Base-by-base conservation (phyloP, 2,329 filamentous ascomycete genomes). In the Aspergillus niger region DNA sequence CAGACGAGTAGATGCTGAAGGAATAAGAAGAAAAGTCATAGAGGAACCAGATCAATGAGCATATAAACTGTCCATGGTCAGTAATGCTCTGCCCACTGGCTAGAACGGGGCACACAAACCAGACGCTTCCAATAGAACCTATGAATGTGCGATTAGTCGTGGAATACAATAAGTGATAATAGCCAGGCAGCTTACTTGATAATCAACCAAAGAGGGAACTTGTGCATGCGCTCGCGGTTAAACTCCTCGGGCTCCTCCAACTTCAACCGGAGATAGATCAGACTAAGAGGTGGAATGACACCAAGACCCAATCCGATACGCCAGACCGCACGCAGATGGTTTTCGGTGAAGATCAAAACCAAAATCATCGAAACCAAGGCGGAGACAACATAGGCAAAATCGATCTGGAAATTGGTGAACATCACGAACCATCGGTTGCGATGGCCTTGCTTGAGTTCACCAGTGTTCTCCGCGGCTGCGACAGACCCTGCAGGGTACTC, bases 361-460 rank as follows among this genome's bases (percentile, higher is more conserved):
- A 89, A 74, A 49, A 90, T 80, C 77, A 88, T 87, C 0, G 92
- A 91, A 1, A 95, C 86, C 63, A 96, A 86, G 0, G 91, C 88
- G 8, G 91, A 88, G 58, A 94, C 81, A 1, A 96, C 90, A 65
- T 96, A 97, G 0, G 91, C 92, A 56, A 87, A 85, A 72, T 96
- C 91, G 62, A 96, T 96, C 81, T 92, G 90, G 24, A 90, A 86
- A 76, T 96, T 96, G 50, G 91, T 96, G 75, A 95, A 96, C 65
- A 96, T 82, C 68, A 94, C 91, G 72, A 93, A 97, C 91, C 92
- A 96, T 41, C 90, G 83, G 72, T 97, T 94, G n/a, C 93, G 83
- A 15, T 89, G 89, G 10, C 93, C 93, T 15, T 79, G 76, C 74
- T 92, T 91, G 61, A 97, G 81, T 72, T 96, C 91, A 22, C 91